Percentiles rank a stretch among this genome's conserved stretches.
phyloP scores from a whole-genome alignment of 2,329 filamentous ascomycete species.

The Aspergillus felis region DNA sequence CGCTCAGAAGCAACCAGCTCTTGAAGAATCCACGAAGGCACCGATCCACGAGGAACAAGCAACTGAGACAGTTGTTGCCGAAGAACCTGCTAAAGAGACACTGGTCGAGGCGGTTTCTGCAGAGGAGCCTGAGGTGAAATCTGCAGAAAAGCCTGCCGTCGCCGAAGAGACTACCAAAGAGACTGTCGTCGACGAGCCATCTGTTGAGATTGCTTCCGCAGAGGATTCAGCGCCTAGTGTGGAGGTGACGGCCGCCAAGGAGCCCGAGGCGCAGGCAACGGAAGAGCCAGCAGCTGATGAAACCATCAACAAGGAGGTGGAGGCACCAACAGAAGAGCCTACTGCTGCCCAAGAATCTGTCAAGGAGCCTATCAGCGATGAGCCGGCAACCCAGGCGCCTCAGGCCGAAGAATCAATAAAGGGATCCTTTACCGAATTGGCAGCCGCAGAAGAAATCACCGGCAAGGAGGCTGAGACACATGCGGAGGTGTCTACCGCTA shows the following conservation, averaged over 20 bases:
- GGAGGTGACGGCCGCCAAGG: conserved; percentile 10
- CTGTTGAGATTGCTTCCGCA: background rate
- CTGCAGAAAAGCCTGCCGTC: conserved; percentile 1
- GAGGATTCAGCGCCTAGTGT: background rate
- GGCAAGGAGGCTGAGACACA: background rate
- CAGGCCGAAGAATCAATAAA: background rate
- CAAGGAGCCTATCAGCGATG: conserved; percentile 3
- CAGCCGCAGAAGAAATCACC: background rate
- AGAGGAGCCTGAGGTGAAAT: conserved; percentile 2
- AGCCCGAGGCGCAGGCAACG: conserved; percentile 3
- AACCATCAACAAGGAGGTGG: conserved; percentile 3
- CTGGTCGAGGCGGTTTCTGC: background rate
- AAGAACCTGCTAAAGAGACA: conserved; percentile 2
- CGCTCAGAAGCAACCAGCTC: conserved; percentile 1
- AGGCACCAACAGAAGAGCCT: conserved; percentile 3
- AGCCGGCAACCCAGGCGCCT: background rate
- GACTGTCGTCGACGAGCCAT: conserved; percentile 3
- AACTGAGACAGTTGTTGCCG: conserved; percentile 8
- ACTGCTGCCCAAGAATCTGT: conserved; percentile 5
- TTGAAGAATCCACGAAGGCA: background rate
- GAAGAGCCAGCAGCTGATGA: conserved; percentile 11
- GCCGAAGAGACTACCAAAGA: conserved; percentile 4
- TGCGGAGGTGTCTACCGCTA: background rate
- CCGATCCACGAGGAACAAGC: conserved; percentile 3
- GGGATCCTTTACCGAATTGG: conserved; percentile 1